Evolutionary conservation across 2,329 filamentous ascomycete genomes (phyloP).

Genomic region (Colletotrichum chlorophyti): DNA sequence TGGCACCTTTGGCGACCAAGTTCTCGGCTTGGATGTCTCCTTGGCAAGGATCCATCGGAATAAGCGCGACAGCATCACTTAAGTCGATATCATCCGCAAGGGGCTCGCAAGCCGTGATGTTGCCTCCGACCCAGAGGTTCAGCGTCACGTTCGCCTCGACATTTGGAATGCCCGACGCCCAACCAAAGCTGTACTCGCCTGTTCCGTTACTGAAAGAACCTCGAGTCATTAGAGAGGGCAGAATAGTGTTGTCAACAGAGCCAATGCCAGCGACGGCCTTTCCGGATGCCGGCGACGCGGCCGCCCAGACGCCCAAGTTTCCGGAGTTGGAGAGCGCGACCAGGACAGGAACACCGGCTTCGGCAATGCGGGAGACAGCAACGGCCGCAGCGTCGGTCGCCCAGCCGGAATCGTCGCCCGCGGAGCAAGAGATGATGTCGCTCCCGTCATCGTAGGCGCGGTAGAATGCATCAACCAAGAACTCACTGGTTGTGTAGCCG

Average conservation of each 20-base stretch:
- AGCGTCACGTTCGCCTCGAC: conserved; percentile 16
- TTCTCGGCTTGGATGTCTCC: conserved; percentile 45
- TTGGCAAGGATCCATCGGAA: conserved; percentile 45
- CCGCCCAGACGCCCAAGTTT: conserved; percentile 31
- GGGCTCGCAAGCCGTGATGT: conserved; percentile 43
- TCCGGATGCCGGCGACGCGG: conserved; percentile 34
- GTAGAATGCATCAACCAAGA: conserved; percentile 49
- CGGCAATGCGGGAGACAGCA: conserved; percentile 36
- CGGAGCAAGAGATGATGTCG: conserved; percentile 40
- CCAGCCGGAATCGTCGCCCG: conserved; percentile 37
- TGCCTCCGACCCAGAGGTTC: conserved; percentile 6
- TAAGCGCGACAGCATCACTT: conserved; percentile 45
- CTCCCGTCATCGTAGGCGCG: conserved; percentile 49
- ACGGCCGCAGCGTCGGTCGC: conserved; percentile 34
- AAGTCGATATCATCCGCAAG: conserved; percentile 48
- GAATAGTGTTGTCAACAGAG: conserved; percentile 32
- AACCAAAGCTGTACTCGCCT: conserved; percentile 19
- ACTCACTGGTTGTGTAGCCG: conserved; percentile 43
- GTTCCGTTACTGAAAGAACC: conserved; percentile 27
- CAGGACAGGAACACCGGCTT: conserved; percentile 36
- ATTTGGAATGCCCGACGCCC: conserved; percentile 13
- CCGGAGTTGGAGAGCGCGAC: conserved; percentile 37
- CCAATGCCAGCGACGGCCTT: conserved; percentile 34
- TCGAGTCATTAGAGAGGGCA: conserved; percentile 28
- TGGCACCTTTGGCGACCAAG: conserved; percentile 47